These are phyloP conservation scores for Leishmania arabica DNA, from an alignment of 208 protist genomes.

Conservation along the genomic window DNA sequence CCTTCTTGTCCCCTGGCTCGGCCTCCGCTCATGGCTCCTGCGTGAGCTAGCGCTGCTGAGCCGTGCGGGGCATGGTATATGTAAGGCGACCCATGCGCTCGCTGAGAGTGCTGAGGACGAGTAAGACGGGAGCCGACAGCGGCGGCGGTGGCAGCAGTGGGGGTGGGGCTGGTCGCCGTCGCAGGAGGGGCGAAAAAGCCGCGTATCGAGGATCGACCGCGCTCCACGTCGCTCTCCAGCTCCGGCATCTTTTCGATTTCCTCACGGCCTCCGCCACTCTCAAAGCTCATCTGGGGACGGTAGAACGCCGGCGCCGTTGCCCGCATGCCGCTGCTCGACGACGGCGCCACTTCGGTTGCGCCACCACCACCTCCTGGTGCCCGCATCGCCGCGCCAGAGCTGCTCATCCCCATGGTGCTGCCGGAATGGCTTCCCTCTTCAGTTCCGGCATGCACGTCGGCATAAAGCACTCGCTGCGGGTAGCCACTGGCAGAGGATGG, in stretches of 20 bases:
- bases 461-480: not conserved
- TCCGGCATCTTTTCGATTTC: conserved; percentile 6
- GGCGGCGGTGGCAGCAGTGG: not conserved
- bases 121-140: not conserved
- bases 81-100: not conserved
- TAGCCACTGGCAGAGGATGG: not conserved
- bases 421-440: conserved; percentile 1
- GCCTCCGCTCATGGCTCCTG: not conserved
- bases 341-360: not conserved
- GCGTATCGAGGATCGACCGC: conserved; percentile 17
- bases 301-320: conserved; percentile 15
- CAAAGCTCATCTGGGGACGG: conserved; percentile 1
- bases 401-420: not conserved
- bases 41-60: not conserved
- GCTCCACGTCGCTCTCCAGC: not conserved
- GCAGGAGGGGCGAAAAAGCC: conserved; percentile 6
- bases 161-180: not conserved
- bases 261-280: not conserved
- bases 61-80: not conserved
- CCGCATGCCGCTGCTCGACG: conserved; percentile 12
- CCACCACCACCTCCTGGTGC: not conserved
- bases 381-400: not conserved
- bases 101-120: not conserved
- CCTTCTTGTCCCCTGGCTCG: not conserved
- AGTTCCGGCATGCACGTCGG: not conserved